phyloP scores from a whole-genome alignment of 768 basidiomycete species.

The Lactarius akahatsu region DNA sequence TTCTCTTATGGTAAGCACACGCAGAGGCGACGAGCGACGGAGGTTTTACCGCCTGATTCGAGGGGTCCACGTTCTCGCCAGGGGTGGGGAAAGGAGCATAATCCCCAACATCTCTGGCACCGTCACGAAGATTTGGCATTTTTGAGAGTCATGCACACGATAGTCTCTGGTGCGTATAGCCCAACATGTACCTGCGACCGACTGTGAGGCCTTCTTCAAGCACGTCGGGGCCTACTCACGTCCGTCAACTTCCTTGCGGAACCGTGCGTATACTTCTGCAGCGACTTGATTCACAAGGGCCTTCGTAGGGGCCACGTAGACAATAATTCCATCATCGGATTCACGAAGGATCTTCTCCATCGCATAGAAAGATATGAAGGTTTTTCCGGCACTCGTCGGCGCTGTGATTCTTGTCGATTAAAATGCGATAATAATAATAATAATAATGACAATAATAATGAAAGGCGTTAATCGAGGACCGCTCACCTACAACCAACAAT shows the following conservation, averaged over 20 bases:
- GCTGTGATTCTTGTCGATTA: constrained; percentile 38
- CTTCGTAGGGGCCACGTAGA: constrained; percentile 76
- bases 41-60: constrained; percentile 54
- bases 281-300: constrained; percentile 71
- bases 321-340: constrained; percentile 64
- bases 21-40: no score
- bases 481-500: constrained; percentile 63
- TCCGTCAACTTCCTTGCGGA: constrained; percentile 52
- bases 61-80: constrained; percentile 61
- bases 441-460: neutral
- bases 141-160: constrained; percentile 58
- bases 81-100: constrained; percentile 65
- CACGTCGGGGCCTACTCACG: constrained; percentile 37
- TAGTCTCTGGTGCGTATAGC: constrained; percentile 66
- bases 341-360: constrained; percentile 66
- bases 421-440: neutral
- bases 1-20: neutral
- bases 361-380: constrained; percentile 75
- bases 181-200: constrained; percentile 53
- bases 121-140: constrained; percentile 71
- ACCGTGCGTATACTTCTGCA: constrained; percentile 71
- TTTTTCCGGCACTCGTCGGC: constrained; percentile 73
- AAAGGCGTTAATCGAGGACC: neutral
- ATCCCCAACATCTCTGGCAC: constrained; percentile 70
- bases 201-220: constrained; percentile 9